phyloP scores from a whole-genome alignment of 2,329 filamentous ascomycete genomes.

The Didymellaceae sp. region DNA sequence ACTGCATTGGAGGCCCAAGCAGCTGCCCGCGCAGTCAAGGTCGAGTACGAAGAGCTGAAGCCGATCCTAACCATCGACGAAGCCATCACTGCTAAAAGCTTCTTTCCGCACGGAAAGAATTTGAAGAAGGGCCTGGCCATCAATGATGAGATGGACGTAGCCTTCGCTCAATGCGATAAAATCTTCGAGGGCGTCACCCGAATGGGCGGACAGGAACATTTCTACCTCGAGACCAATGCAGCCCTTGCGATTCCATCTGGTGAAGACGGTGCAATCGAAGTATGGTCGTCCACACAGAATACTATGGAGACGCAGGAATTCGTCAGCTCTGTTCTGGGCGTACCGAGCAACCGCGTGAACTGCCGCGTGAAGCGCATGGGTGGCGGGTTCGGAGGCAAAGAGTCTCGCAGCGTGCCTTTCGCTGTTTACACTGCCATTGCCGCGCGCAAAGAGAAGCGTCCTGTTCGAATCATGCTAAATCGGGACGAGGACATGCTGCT shows the following conservation, averaged over 20 bases:
- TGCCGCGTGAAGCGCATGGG: constrained; percentile 89
- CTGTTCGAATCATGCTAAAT: constrained; percentile 92
- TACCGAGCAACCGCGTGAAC: constrained; percentile 86
- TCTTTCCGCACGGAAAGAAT: constrained; percentile 77
- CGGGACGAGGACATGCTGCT: constrained; percentile 94
- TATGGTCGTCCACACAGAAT: constrained; percentile 62
- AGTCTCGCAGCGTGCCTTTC: constrained; percentile 83
- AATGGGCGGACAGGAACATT: constrained; percentile 96
- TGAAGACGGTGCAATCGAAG: constrained; percentile 92
- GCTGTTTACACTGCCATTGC: constrained; percentile 83
- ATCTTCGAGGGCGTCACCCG: constrained; percentile 81
- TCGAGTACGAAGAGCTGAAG: constrained; percentile 88
- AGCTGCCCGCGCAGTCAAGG: constrained; percentile 79
- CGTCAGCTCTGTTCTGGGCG: constrained; percentile 79
- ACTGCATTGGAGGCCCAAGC: constrained; percentile 78
- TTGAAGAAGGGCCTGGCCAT: constrained; percentile 74
- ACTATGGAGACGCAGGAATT: constrained; percentile 61
- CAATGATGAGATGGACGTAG: constrained; percentile 65
- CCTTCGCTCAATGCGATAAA: constrained; percentile 77
- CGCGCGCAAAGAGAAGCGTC: constrained; percentile 80
- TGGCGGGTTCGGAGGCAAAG: constrained; percentile 93
- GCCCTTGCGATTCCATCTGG: constrained; percentile 82
- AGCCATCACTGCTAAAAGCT: constrained; percentile 86
- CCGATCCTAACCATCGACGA: constrained; percentile 92
- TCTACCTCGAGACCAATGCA: constrained; percentile 93